phyloP scores from a whole-genome alignment of 2,329 filamentous ascomycete species.

The Exserohilum rostratum region DNA sequence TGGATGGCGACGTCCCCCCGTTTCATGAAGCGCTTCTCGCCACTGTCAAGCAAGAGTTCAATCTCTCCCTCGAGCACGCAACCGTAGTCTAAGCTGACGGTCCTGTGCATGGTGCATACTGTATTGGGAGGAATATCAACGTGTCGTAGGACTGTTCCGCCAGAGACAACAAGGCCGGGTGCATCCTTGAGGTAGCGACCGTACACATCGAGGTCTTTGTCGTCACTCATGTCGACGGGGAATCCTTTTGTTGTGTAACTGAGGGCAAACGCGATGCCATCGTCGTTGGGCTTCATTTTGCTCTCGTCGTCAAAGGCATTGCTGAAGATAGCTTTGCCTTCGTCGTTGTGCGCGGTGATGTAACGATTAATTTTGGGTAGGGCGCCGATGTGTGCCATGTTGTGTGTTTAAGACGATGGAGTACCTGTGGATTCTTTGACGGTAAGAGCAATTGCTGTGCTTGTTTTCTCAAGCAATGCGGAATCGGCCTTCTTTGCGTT shows the following conservation, averaged over 20 bases:
- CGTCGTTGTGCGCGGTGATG: conserved; percentile 45
- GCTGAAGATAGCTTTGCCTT: conserved; percentile 48
- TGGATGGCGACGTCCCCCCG: conserved; percentile 49
- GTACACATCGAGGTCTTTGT: conserved; percentile 57
- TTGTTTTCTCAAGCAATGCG: not conserved
- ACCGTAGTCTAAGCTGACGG: conserved; percentile 50
- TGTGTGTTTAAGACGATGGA: conserved; percentile 5
- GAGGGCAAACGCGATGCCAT: conserved; percentile 57
- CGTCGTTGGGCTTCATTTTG: conserved; percentile 47
- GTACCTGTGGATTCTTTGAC: not conserved
- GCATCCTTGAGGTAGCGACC: conserved; percentile 51
- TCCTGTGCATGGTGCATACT: conserved; percentile 50
- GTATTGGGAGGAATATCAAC: conserved; percentile 47
- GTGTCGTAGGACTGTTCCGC: conserved; percentile 55
- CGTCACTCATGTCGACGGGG: conserved; percentile 54
- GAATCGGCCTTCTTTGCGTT: not conserved
- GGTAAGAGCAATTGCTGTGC: not conserved
- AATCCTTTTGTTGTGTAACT: conserved; percentile 57
- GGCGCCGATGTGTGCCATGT: conserved; percentile 41
- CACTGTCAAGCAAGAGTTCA: conserved; percentile 47
- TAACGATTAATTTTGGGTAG: conserved; percentile 45
- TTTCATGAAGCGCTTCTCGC: conserved; percentile 46
- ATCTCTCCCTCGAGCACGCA: conserved; percentile 49
- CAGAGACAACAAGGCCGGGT: conserved; percentile 58
- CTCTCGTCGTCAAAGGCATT: conserved; percentile 44